Percentiles rank a stretch among this genome's conserved stretches.
Conservation (phyloP, 345 rosid species). For the Camelina sativa region DNA sequence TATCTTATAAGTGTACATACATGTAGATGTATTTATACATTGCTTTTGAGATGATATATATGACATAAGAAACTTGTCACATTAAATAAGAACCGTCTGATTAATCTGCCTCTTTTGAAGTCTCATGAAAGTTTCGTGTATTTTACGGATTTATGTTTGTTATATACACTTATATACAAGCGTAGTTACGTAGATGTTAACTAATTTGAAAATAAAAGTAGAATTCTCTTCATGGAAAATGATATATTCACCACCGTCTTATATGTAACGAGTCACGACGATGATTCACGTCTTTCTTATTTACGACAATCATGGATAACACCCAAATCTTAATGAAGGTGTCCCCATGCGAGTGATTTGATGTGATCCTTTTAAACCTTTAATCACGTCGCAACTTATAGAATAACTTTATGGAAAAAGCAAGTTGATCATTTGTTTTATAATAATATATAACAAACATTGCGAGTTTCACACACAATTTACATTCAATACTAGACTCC, state of each 20-base stretch:
- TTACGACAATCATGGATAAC: slow-evolving; percentile 41
- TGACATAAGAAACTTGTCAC: slow-evolving; percentile 39
- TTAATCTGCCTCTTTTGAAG: slow-evolving; percentile 29
- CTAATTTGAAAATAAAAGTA: slow-evolving; percentile 14
- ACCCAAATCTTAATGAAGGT: slow-evolving; percentile 33
- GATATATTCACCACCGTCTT: slow-evolving; percentile 27
- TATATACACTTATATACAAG: slow-evolving; percentile 21
- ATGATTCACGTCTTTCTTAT: slow-evolving; percentile 40
- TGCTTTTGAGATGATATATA: slow-evolving; percentile 25
- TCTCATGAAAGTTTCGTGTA: slow-evolving; percentile 30
- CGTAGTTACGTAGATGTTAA: slow-evolving; percentile 11
- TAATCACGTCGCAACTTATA: slow-evolving; percentile 25
- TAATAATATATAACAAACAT: background rate
- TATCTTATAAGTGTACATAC: slow-evolving; percentile 9
- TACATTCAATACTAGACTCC: slow-evolving; percentile 26
- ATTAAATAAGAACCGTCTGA: slow-evolving; percentile 27
- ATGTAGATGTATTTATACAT: background rate
- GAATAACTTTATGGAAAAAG: slow-evolving; percentile 11
- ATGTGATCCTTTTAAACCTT: slow-evolving; percentile 21
- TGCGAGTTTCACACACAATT: slow-evolving; percentile 33
- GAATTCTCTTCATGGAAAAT: slow-evolving; percentile 29
- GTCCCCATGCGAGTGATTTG: slow-evolving; percentile 36
- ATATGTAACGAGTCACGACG: slow-evolving; percentile 25
- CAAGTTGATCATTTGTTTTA: slow-evolving; percentile 12
- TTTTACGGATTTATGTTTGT: slow-evolving; percentile 18